These are phyloP conservation scores for Trichoderma oligosporum DNA, from an alignment of 2,329 filamentous ascomycete genomes.

Conservation along the genomic window DNA sequence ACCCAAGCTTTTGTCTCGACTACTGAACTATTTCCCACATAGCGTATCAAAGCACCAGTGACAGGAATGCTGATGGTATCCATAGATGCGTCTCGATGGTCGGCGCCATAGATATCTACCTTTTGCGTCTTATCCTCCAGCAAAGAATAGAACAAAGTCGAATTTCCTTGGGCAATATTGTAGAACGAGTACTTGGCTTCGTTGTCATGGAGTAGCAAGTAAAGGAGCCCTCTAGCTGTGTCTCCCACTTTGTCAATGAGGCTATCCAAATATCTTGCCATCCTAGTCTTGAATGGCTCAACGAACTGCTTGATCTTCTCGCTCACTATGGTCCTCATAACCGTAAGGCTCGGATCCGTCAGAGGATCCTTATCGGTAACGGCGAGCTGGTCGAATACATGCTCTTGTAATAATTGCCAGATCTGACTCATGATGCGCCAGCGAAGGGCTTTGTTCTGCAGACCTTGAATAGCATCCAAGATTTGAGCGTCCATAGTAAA, in stretches of 20 bases:
- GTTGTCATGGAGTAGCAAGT: background rate
- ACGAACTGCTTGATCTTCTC: background rate
- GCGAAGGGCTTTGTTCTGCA: background rate
- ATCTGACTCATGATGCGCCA: background rate
- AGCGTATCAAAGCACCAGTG: background rate
- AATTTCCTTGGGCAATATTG: background rate
- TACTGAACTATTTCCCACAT: background rate
- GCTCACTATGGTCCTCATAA: background rate
- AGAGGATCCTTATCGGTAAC: background rate
- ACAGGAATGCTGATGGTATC: background rate
- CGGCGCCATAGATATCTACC: background rate
- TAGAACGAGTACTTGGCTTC: background rate
- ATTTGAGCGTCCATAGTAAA: background rate
- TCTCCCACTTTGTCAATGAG: background rate
- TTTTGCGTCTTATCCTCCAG: background rate
- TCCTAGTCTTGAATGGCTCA: background rate
- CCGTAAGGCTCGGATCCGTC: background rate
- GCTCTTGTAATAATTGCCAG: background rate
- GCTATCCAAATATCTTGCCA: background rate
- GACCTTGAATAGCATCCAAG: background rate
- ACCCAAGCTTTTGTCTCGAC: background rate
- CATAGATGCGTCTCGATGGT: background rate
- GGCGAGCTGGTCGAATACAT: background rate
- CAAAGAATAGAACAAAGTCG: background rate
- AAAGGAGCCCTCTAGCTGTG: background rate